Percentiles rank a stretch among this genome's conserved stretches.
These are phyloP conservation scores for Danielozyma ontarioensis DNA, from an alignment of 805 yeast species.

Conservation along the genomic window DNA sequence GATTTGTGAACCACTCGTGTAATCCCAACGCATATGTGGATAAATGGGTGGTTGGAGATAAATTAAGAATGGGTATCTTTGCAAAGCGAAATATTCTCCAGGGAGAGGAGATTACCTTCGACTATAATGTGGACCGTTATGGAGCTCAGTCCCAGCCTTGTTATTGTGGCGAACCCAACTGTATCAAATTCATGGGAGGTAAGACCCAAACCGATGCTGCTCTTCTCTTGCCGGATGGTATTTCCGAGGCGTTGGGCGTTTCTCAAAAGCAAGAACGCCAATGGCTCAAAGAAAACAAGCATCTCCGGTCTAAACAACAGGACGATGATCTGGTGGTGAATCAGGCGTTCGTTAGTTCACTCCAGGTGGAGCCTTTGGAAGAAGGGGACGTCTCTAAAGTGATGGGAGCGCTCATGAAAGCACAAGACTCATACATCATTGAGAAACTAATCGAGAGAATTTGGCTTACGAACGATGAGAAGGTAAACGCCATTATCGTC, in stretches of 20 bases:
- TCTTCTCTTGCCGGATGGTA: constrained; percentile 71
- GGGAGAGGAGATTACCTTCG: constrained; percentile 91
- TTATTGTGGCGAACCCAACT: constrained; percentile 88
- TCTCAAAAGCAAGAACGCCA: constrained; percentile 60
- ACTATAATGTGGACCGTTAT: constrained; percentile 91
- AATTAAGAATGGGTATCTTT: constrained; percentile 90
- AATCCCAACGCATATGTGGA: constrained; percentile 92
- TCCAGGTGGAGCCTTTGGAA: constrained; percentile 48
- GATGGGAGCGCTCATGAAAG: constrained; percentile 76
- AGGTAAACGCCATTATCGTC: constrained; percentile 55
- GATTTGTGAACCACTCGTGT: constrained; percentile 94
- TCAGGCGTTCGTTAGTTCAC: constrained; percentile 56
- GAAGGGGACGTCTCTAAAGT: constrained; percentile 68
- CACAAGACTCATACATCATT: constrained; percentile 62
- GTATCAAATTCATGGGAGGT: constrained; percentile 93
- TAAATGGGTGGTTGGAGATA: constrained; percentile 94
- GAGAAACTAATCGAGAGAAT: constrained; percentile 66
- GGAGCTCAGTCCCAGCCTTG: constrained; percentile 95
- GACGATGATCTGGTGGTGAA: constrained; percentile 55
- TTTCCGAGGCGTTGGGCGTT: constrained; percentile 84
- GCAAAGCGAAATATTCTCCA: constrained; percentile 63
- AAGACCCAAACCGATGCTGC: constrained; percentile 95
- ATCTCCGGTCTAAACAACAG: constrained; percentile 43
- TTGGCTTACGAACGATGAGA: constrained; percentile 44
- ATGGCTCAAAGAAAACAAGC: constrained; percentile 61